Base-by-base conservation (phyloP, 129 eudicot species). In the Gnaphalium uliginosum region DNA sequence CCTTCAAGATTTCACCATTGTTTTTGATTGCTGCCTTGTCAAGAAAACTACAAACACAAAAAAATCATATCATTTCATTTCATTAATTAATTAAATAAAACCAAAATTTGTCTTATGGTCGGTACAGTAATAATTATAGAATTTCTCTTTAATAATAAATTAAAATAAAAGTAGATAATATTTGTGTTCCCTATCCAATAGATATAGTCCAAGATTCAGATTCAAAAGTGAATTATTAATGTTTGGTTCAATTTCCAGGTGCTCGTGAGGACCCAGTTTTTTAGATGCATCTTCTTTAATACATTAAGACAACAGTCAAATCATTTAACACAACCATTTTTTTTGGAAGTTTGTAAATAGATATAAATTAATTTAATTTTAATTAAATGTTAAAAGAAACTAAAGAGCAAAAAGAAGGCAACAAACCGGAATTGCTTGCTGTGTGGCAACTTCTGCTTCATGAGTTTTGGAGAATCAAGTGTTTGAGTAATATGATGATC, bases 371-470 rank as follows among this genome's bases (percentile, higher is more conserved):
- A n/a, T n/a, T n/a, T 29, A 29, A 3, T 29, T 4, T 3, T 29
- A 29, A 18, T 51, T 5, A 7, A 37, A 37, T 25, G 22, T 19
- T 6, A n/a, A 30, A 71, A 6, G 37, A 10, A 71, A 21, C 0
- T 2, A 4, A 18, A 53, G 2, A 51, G 1, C 11, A 15, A 39
- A 37, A 3, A 7, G 46, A 7, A 4, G 19, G 17, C 51, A 43
- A 85, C 91, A 81, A 4, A 94, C 98, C 97, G 90, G 72, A 81
- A 94, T 76, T 91, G 87, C 62, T 94, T 90, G 87, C 90, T 90
- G 71, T 87, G 97, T 0, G 97, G 97, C 54, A 94, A 76, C 81
- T 78, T 85, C 50, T 90, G 96, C 76, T 94, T 94, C 71, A 79
- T 18, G 24, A 1, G 78, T 71, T 80, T 85, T 51, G 73, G 65